A percentile compares a stretch with the other conserved stretches of the same genome.
These are phyloP conservation scores for Mycena latifolia DNA, from an alignment of 768 basidiomycete genomes.

Conservation along the genomic window DNA sequence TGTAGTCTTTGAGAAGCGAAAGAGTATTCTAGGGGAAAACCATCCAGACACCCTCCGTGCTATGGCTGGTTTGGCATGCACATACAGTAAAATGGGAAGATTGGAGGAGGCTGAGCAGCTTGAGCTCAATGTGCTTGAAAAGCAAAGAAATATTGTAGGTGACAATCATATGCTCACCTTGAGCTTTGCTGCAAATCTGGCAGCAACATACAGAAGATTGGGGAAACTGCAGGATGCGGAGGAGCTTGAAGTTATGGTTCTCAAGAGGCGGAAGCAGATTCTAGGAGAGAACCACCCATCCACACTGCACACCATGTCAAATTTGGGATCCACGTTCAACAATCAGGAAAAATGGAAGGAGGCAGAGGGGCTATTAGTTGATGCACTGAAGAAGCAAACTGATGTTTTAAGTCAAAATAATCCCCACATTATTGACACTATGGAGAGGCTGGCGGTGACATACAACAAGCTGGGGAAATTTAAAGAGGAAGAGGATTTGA, in stretches of 20 bases:
- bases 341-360: no score
- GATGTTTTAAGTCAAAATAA: no score
- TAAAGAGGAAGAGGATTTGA: no score
- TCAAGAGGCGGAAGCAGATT: neutral
- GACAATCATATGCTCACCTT: neutral
- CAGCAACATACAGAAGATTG: neutral
- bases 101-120: neutral
- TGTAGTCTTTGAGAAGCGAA: constrained; percentile 4
- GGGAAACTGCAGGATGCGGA: neutral
- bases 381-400: no score
- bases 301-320: no score
- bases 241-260: neutral
- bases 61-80: constrained; percentile 18
- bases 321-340: no score
- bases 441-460: no score
- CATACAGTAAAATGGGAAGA: constrained; percentile 6
- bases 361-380: no score
- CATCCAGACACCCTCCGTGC: constrained; percentile 15
- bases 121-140: neutral
- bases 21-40: neutral
- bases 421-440: no score
- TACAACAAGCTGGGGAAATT: no score
- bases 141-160: neutral
- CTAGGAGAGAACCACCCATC: no score
- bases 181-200: neutral